Percentiles rank a stretch among this genome's conserved stretches.
Conservation (phyloP, 2,329 filamentous ascomycete species). For the Talaromyces sp. region DNA sequence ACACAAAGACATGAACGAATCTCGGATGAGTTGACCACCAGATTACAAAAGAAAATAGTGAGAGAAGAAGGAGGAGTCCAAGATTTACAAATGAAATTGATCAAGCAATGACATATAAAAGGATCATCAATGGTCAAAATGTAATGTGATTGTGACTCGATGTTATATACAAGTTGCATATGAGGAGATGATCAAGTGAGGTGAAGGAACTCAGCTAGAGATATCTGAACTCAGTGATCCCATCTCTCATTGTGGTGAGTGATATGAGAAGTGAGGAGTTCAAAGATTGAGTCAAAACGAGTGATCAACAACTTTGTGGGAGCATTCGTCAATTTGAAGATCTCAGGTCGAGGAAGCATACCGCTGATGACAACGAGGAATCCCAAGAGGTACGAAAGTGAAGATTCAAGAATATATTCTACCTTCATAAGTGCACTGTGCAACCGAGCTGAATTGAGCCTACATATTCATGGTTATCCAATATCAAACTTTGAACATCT, state of each 20-base stretch:
- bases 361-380: background rate
- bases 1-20: too few species aligned
- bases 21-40: too few species aligned
- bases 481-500: background rate
- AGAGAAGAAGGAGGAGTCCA: too few species aligned
- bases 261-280: background rate
- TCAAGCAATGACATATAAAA: background rate
- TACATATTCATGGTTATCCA: background rate
- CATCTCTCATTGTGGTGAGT: background rate
- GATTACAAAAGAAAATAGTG: too few species aligned
- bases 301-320: background rate
- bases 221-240: background rate
- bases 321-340: background rate
- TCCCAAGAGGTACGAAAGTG: background rate
- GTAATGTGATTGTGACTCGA: background rate
- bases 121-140: background rate
- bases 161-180: background rate
- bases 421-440: background rate
- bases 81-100: background rate
- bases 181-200: background rate
- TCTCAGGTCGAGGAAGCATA: background rate
- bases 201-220: background rate
- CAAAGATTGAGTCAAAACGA: background rate
- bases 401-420: background rate
- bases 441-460: background rate